Evolutionary conservation across 805 yeast genomes (phyloP).

Genomic region (Candida nitratophila): DNA sequence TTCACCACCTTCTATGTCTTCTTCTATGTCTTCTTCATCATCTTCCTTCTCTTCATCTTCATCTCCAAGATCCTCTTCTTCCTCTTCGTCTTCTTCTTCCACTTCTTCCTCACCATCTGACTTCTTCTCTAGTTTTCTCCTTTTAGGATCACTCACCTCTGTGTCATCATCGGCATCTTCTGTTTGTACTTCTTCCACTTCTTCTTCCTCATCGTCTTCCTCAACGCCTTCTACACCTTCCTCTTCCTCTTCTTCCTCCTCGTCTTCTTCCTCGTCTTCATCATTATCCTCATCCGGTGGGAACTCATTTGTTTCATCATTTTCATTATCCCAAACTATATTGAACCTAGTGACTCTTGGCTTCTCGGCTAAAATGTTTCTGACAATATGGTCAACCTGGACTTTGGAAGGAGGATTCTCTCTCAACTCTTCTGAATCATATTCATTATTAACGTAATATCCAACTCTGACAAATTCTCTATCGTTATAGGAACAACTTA

Average conservation of each 20-base stretch:
- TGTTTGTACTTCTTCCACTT: slow-evolving; percentile 14
- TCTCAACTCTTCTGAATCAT: slow-evolving; percentile 85
- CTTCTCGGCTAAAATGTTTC: slow-evolving; percentile 93
- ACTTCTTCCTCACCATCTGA: slow-evolving; percentile 7
- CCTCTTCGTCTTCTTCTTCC: slow-evolving; percentile 6
- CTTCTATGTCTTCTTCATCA: neutral
- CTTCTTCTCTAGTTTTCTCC: slow-evolving; percentile 3
- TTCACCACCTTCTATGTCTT: neutral
- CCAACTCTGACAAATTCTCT: slow-evolving; percentile 96
- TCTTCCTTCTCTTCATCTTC: slow-evolving; percentile 1
- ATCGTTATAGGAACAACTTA: slow-evolving; percentile 90
- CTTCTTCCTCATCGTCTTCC: slow-evolving; percentile 33
- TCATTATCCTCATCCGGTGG: slow-evolving; percentile 75
- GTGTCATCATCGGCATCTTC: slow-evolving; percentile 4
- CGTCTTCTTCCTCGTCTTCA: slow-evolving; percentile 57
- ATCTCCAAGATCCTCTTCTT: neutral
- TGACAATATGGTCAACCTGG: slow-evolving; percentile 86
- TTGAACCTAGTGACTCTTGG: slow-evolving; percentile 96
- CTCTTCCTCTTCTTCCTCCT: slow-evolving; percentile 51
- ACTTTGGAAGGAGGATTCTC: slow-evolving; percentile 93
- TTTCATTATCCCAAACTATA: slow-evolving; percentile 86
- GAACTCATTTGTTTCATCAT: slow-evolving; percentile 51
- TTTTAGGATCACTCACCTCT: slow-evolving; percentile 4
- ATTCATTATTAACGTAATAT: slow-evolving; percentile 95
- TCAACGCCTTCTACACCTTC: slow-evolving; percentile 42